Base-by-base conservation (phyloP, 1,139 yeast genomes). In the Pichia sp. region DNA sequence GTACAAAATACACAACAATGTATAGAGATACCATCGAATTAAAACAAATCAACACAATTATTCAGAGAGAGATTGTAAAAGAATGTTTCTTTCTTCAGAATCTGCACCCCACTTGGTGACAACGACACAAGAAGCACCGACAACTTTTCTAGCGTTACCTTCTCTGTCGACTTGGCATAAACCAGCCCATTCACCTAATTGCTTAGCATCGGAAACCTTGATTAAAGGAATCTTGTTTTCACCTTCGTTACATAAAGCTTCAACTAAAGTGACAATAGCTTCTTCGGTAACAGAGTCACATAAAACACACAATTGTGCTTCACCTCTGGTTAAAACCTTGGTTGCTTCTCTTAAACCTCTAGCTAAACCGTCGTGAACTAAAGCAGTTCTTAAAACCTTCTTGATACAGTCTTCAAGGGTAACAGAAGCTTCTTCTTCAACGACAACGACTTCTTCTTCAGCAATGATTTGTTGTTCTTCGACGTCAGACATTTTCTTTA, bases 121-220 rank as follows among this genome's bases (percentile, higher is more conserved):
- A 66, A 91, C 98, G 67, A 91, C 97, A 74, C 95, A 91, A 64
- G 97, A 89, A 72, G 96, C 95, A 76, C 97, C 98, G 70, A 93
- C 98, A 64, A 91, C 97, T 88, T 91, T 91, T 81, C 97, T 88
- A 76, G 97, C 96, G 80, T 89, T 88, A 76, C 98, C 99, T 66
- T 91, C 98, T 78, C 96, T 88, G 94, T 91, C 98, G 66, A 91
- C 83, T 77, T 88, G 91, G 78, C 96, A 93, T 63, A 91, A 81
- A 82, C 99, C 99, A 66, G 97, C 98, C 99, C 98, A 91, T 79
- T 91, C 97, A 80, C 99, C 99, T 68, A 91, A 84, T 78, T 86
- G 86, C 84, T 91, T 91, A 68, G 97, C 96, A 69, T 93, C 98
- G 61, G 97, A 86, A 61, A 91, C 97, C 84, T 91, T 91, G 82